Evolutionary conservation across 768 basidiomycete genomes (phyloP).

Genomic region (Boletus edulis): DNA sequence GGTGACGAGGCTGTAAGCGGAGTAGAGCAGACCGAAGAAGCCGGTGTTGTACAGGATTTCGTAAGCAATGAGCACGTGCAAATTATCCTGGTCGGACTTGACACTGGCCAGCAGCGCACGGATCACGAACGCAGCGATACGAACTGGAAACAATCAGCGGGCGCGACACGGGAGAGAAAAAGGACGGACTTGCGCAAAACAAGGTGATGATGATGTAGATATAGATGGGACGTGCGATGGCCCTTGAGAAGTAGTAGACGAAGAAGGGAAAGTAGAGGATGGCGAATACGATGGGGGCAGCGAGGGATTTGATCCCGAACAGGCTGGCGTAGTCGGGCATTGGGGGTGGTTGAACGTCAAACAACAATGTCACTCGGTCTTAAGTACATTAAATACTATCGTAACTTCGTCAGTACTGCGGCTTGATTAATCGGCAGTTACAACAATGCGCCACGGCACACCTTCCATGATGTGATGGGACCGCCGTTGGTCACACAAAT

Average conservation of each 20-base stretch:
- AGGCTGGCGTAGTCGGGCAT: constrained; percentile 19
- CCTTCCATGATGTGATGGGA: too few relatives aligned
- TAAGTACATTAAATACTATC: too few relatives aligned
- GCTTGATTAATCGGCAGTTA: too few relatives aligned
- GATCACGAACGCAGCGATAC: constrained; percentile 16
- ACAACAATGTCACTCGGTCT: too few relatives aligned
- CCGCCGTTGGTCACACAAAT: too few relatives aligned
- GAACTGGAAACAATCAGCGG: constrained; percentile 6
- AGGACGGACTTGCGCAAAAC: constrained; percentile 28
- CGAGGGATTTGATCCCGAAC: constrained; percentile 23
- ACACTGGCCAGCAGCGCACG: constrained; percentile 16
- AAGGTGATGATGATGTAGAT: constrained; percentile 21
- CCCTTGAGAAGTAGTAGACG: constrained; percentile 9
- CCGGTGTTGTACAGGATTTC: constrained; percentile 34
- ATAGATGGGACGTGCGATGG: constrained; percentile 18
- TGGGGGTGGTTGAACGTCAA: background rate
- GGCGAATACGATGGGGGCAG: constrained; percentile 27
- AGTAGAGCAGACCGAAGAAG: constrained; percentile 33
- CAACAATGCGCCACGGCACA: too few relatives aligned
- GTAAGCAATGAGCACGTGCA: constrained; percentile 26
- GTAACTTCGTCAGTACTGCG: too few relatives aligned
- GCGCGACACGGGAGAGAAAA: accelerated
- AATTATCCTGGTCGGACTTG: constrained; percentile 18
- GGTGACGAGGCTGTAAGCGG: constrained; percentile 28
- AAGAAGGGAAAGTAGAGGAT: constrained; percentile 23